Conservation (phyloP, 306 rosid species). For the Trichosanthes cucumerina region DNA sequence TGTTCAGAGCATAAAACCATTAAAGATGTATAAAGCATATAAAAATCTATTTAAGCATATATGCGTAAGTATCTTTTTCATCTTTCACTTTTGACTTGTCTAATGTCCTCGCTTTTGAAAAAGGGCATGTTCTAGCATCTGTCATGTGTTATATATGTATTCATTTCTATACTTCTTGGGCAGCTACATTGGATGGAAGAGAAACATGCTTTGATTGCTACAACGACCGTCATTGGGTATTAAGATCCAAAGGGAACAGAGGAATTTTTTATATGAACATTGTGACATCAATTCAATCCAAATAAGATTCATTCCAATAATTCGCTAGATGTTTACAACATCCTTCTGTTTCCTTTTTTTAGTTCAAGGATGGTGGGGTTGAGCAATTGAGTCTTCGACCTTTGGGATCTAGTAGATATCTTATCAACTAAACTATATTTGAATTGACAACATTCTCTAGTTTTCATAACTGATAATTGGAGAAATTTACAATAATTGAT, state of each 20-base stretch:
- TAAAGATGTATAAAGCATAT: not conserved
- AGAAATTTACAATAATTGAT: not conserved
- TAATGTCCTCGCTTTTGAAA: not conserved
- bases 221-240: not conserved
- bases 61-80: not conserved
- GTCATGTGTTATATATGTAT: not conserved
- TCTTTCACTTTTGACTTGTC: not conserved
- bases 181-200: not conserved
- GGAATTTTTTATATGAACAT: not conserved
- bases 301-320: not conserved
- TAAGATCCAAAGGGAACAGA: not conserved
- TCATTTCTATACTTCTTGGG: not conserved
- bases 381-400: too few species aligned
- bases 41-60: not conserved
- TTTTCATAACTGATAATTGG: too few species aligned
- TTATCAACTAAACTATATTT: too few species aligned
- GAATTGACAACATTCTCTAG: not conserved
- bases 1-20: not conserved
- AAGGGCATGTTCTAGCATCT: not conserved
- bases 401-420: too few species aligned
- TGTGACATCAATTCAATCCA: not conserved
- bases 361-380: too few species aligned
- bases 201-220: not conserved
- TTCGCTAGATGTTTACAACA: not conserved
- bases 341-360: too few species aligned